Base-by-base conservation (phyloP, 1,284 basidiomycete genomes). In the Volvariella volvacea region DNA sequence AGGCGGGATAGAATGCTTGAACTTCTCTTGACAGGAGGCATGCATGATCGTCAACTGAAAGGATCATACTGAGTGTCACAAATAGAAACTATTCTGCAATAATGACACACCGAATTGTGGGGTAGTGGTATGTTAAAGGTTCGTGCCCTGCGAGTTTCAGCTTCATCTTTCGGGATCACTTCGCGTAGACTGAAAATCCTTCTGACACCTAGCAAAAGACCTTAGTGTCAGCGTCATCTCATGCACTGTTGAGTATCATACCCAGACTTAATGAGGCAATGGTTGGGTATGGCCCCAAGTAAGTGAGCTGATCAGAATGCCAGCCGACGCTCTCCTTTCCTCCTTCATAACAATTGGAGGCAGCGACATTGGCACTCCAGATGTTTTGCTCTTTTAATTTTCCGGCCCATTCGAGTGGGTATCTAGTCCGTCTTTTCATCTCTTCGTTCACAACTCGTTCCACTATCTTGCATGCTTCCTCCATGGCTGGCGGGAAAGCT, bases 181-280 rank as follows among this genome's bases (percentile, higher is more conserved):
- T 90, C 86, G 3, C 90, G 77, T 20, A 94, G 68, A 12, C 87
- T 79, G 58, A 95, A 94, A 8, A 70, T 70, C 43, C 92, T 71
- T 38, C 76, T 71, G 0, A 85, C 83, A 3, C 86, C 85, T 87
- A 32, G 16, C 28, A 17, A 36, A 14, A 14, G 20, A 31, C 19
- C 12, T 28, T 28, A 12, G 12, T 28, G 6, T 28, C n/a, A 28
- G 25, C 25, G 6, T 28, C 25, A 12, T 12, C 12, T 28, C 6
- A 28, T 12, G 12, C 12, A n/a, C 25, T 28, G 6, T 28, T 48
- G 43, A 56, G 42, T 15, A 60, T 70, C 51, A 61, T 12, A 74
- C 92, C 92, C n/a, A 97, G 78, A 50, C 91, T 93, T 34, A 97
- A 64, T 4, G 90, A 93, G 6, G 92, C 93, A 53, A 97, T 96